phyloP scores from a whole-genome alignment of 192 early-diverging fungal species.

The Paraglomus brasilianum region DNA sequence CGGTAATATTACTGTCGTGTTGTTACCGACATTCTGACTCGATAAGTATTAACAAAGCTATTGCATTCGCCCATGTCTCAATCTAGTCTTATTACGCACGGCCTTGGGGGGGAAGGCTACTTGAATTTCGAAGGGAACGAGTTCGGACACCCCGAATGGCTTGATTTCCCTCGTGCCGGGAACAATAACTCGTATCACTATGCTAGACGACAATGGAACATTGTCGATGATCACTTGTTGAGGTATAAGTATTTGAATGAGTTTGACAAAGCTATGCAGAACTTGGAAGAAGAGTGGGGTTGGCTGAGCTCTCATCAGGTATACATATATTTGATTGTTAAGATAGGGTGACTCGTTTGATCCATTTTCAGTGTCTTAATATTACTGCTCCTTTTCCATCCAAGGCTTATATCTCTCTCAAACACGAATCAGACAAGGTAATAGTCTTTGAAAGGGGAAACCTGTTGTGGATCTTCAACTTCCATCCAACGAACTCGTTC shows the following conservation, averaged over 20 bases:
- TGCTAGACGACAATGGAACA: constrained; percentile 93
- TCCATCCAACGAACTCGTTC: constrained; percentile 82
- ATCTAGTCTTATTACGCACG: constrained; percentile 75
- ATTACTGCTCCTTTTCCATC: background rate
- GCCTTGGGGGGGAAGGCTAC: constrained; percentile 94
- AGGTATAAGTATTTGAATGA: constrained; percentile 92
- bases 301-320: constrained; percentile 72
- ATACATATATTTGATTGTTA: background rate
- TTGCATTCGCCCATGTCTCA: background rate
- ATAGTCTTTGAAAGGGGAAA: constrained; percentile 89
- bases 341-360: background rate
- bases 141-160: constrained; percentile 99
- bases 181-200: constrained; percentile 91
- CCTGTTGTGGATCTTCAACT: constrained; percentile 93
- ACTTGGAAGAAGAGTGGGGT: constrained; percentile 64
- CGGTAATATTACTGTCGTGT: constrained; percentile 46
- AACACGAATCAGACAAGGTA: constrained; percentile 91
- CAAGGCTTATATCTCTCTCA: constrained; percentile 77
- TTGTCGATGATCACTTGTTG: constrained; percentile 82
- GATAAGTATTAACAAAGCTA: background rate
- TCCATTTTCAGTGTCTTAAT: background rate
- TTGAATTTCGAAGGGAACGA: constrained; percentile 98
- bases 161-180: constrained; percentile 95
- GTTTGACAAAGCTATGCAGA: constrained; percentile 86
- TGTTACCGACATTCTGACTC: background rate